Base-by-base conservation (phyloP, 2,329 filamentous ascomycete genomes). In the Ophiostoma populinum region DNA sequence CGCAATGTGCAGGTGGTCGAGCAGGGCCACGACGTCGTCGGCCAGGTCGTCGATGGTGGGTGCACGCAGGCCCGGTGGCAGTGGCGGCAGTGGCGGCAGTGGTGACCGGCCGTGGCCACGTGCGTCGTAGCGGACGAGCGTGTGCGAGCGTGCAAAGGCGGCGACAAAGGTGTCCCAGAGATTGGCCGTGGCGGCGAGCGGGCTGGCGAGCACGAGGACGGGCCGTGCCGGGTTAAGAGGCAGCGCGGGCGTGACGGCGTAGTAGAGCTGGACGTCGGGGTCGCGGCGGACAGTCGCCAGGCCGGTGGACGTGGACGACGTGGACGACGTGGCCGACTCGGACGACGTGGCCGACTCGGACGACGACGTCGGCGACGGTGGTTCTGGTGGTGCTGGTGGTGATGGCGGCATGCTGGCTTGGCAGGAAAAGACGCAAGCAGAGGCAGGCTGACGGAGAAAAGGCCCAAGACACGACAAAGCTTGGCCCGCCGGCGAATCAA, bases 311-410 rank as follows among this genome's bases (percentile, higher is more conserved):
- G 37, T 32, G 5, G 25, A 65, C 51, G 20, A 70, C 49, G 34
- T 67, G 60, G 44, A 70, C 63, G 33, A 58, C 53, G 25, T 71
- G 57, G 11, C 49, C 50, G 27, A 26, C 13, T 28, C 63, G 58
- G 40, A 64, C 57, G n/a, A n/a, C n/a, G n/a, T n/a, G n/a, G n/a
- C n/a, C n/a, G n/a, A n/a, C n/a, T n/a, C n/a, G n/a, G n/a, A n/a
- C n/a, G n/a, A n/a, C n/a, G n/a, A n/a, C n/a, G n/a, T n/a, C n/a
- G n/a, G n/a, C n/a, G n/a, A n/a, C n/a, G n/a, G n/a, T n/a, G n/a
- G n/a, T n/a, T n/a, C n/a, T n/a, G n/a, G n/a, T n/a, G n/a, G n/a
- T n/a, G n/a, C n/a, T n/a, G n/a, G n/a, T n/a, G n/a, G n/a, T n/a
- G n/a, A n/a, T n/a, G n/a, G n/a, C n/a, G n/a, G n/a, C n/a, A n/a